A percentile compares a stretch with the other conserved stretches of the same genome.
Conservation (phyloP, 2,329 filamentous ascomycete species). For the Rhinocladiella mackenziei region DNA sequence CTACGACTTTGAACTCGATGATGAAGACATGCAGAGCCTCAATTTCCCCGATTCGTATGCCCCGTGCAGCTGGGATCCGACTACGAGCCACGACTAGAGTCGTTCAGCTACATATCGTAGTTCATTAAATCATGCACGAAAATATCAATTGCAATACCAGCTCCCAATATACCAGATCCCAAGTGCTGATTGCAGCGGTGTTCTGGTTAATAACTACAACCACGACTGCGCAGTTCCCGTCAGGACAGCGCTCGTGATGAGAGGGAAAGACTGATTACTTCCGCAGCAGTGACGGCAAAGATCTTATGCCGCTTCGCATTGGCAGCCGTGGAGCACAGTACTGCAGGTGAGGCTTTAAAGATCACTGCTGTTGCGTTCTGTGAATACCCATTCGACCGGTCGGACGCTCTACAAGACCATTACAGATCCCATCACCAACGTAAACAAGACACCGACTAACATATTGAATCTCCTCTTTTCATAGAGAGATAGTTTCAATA, state of each 20-base stretch:
- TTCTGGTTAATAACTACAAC: conserved; percentile 15
- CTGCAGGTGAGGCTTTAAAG: conserved; percentile 10
- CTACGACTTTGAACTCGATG: conserved; percentile 57
- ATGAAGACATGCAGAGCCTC: conserved; percentile 56
- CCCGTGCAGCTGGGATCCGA: conserved; percentile 58
- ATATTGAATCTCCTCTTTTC: conserved; percentile 13
- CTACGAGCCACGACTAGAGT: conserved; percentile 25
- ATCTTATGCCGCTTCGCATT: conserved; percentile 17
- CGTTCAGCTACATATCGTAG: too few relatives aligned
- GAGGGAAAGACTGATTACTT: neutral
- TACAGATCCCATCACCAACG: conserved; percentile 15
- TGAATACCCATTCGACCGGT: conserved; percentile 7
- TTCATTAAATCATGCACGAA: too few relatives aligned
- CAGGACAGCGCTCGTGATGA: neutral
- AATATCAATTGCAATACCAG: neutral
- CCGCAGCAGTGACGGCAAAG: conserved; percentile 16
- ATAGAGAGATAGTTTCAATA: conserved; percentile 4
- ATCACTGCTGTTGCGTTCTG: conserved; percentile 8
- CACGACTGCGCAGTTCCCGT: conserved; percentile 19
- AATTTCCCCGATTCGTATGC: conserved; percentile 52
- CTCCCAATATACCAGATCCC: too few relatives aligned
- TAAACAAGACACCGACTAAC: conserved; percentile 14
- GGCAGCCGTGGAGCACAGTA: conserved; percentile 15
- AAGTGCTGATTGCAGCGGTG: neutral
- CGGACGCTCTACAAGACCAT: conserved; percentile 11